Evolutionary conservation across 495 filamentous ascomycete species (phyloP), one percentile per base, ranked within the genome.

Genomic region (Penicillium roqueforti): DNA sequence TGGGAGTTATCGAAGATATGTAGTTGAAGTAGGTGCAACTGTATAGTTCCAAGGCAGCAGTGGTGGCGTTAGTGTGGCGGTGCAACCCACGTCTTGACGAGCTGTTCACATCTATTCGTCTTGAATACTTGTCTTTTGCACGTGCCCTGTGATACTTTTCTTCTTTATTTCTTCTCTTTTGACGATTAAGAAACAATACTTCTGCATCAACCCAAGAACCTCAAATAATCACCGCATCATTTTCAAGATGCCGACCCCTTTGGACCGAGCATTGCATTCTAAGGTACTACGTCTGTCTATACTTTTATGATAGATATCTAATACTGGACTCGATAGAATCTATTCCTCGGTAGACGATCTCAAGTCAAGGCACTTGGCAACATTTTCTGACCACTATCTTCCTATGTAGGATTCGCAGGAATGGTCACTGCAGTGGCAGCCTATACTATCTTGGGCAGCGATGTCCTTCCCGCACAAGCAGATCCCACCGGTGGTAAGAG

Each of bases 371-470:
- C 13, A 32, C 7, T 9, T 0, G 13, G 2, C 19, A 19, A 20
- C 10, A 5, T 42, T n/a, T n/a, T 56, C 51, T 61, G 61, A 61
- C 50, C 29, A 51, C 47, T 46, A 37, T n/a, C 18, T 39, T 28
- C 41, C 28, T 38, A 50, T 51, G 6, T 54, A 77, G 76, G 74
- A 1, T 96, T 96, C 67, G 81, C 87, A 14, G 89, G 88, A 20
- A 82, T 95, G 57, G 84, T 96, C 38, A 87, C 89, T 3, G 90
- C 87, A 3, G 91, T 87, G 6, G 86, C 91, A 6, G 87, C 80
- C 16, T 96, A 86, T 84, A 79, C 85, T 3, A 95, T 96, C 55
- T 89, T 87, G 86, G 87, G 88, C 47, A 79, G 81, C 23, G 88
- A 90, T 53, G 79, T 95, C 57, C 91, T 96, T 57, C 89, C 90